Evolutionary conservation across 768 basidiomycete genomes (phyloP), one percentile per base, ranked within the genome.

Genomic region (Boletus reticulatus): DNA sequence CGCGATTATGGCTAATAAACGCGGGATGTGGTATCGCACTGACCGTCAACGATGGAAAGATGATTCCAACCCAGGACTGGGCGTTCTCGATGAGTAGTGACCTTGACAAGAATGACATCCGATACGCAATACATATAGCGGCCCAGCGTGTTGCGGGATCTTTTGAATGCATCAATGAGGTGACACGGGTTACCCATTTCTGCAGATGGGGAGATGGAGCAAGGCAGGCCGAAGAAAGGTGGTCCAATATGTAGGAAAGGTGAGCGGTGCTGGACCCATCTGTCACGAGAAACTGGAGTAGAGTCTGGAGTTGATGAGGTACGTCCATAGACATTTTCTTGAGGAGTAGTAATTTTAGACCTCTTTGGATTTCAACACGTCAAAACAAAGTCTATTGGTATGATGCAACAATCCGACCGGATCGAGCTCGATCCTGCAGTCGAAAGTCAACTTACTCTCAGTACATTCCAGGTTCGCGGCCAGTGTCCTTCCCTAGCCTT

Each of bases 121-220:
- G 84, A 61, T 85, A 75, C 1, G 92, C 91, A 45, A 93, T 70
- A 62, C 83, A 88, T 34, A 92, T 75, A 10, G 89, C 92, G 20
- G 87, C 84, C 92, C 92, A 94, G 54, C 88, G 81, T 50, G 82
- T 84, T 41, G 82, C 85, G n/a, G 84, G 66, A 62, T 89, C 84
- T 73, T 88, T 91, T 17, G 92, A 85, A 64, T 88, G 86, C 47
- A 93, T 75, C 50, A 93, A 74, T 4, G 90, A 84, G 60, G 82
- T 84, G 57, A 92, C 75, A 53, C 91, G 80, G n/a, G 81, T 76
- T 13, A 78, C 76, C 90, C 90, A 94, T 78, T 90, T 91, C 52
- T 82, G 73, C 11, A 84, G 74, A 66, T 92, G 85, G 4, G 84
- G 62, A 4, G 89, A 90, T 1, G 87, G 82, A 2, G 64, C 48